phyloP scores from a whole-genome alignment of 2,329 filamentous ascomycete species.

The Diaporthe amygdali region DNA sequence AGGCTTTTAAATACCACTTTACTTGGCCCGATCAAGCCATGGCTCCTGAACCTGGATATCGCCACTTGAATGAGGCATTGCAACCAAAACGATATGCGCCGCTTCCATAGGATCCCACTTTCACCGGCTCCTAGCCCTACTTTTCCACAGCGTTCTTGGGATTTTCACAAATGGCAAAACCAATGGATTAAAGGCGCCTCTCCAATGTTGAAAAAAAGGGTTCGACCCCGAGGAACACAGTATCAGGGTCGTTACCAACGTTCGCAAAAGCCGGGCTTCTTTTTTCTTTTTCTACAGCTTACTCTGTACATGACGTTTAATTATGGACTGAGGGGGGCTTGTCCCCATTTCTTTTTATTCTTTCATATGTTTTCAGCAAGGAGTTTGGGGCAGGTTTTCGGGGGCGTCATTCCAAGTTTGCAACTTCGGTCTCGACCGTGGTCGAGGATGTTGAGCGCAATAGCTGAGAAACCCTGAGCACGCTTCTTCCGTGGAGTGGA shows the following conservation, averaged over 20 bases:
- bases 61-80: neutral
- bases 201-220: neutral
- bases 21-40: neutral
- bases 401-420: neutral
- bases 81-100: neutral
- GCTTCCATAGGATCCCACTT: neutral
- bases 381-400: slow-evolving; percentile 26
- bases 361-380: slow-evolving; percentile 28
- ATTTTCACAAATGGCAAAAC: neutral
- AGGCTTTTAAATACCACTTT: slow-evolving; percentile 15
- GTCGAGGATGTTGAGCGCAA: neutral
- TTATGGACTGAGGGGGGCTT: neutral
- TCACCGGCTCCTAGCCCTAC: neutral
- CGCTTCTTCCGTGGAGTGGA: neutral
- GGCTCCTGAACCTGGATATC: neutral
- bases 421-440: neutral
- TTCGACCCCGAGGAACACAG: neutral
- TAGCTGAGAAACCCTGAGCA: neutral
- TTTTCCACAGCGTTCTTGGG: neutral
- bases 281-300: slow-evolving; percentile 14
- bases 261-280: slow-evolving; percentile 2
- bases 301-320: slow-evolving; percentile 10
- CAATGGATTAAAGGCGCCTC: neutral
- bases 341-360: slow-evolving; percentile 3
- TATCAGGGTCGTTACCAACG: neutral